A percentile compares a stretch with the other conserved stretches of the same genome.
Conservation (phyloP, 2,329 filamentous ascomycete species). For the Pyrenophora graminea region DNA sequence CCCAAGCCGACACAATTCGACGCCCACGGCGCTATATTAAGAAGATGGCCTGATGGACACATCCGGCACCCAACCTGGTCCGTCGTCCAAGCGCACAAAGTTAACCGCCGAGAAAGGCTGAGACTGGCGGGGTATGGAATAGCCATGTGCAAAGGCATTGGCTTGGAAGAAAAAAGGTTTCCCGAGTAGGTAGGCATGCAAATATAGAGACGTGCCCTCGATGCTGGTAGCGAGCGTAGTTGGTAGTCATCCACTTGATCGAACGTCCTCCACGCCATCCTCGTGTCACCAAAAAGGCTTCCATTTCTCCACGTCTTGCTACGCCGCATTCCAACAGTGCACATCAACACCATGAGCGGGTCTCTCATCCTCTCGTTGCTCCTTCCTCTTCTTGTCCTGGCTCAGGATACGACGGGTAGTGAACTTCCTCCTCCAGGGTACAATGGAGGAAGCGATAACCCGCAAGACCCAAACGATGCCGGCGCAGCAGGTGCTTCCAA, state of each 20-base stretch:
- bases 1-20: conserved; percentile 33
- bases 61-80: conserved; percentile 29
- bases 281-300: conserved; percentile 34
- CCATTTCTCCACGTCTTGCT: conserved; percentile 20
- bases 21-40: conserved; percentile 38
- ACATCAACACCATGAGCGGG: conserved; percentile 32
- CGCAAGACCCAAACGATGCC: conserved; percentile 47
- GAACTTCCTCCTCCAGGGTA: conserved; percentile 36
- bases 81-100: conserved; percentile 32
- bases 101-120: conserved; percentile 34
- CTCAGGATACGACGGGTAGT: conserved; percentile 28
- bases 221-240: conserved; percentile 30
- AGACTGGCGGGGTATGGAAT: conserved; percentile 33
- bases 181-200: conserved; percentile 21
- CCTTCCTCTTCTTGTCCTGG: conserved; percentile 35
- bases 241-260: conserved; percentile 34
- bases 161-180: conserved; percentile 27
- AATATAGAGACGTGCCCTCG: conserved; percentile 43
- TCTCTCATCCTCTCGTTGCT: conserved; percentile 31
- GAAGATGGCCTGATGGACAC: conserved; percentile 24
- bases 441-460: conserved; percentile 46
- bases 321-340: conserved; percentile 16
- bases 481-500: conserved; percentile 69
- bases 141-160: conserved; percentile 24
- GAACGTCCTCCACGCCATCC: conserved; percentile 35